These are phyloP conservation scores for Rubia occidens DNA, from an alignment of 305 asterid genomes.

Conservation along the genomic window DNA sequence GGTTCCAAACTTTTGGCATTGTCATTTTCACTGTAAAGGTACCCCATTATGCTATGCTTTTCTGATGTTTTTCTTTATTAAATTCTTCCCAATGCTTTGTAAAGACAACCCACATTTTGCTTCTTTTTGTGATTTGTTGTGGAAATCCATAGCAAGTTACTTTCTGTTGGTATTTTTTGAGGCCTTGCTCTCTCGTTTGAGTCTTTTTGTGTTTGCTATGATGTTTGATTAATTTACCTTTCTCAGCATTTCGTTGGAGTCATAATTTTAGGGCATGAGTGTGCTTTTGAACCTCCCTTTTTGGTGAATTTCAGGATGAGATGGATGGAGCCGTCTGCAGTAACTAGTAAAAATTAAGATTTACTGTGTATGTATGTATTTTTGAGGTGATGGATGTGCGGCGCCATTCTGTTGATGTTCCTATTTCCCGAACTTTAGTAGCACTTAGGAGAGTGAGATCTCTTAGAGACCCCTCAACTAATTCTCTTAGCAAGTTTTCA, in stretches of 20 bases:
- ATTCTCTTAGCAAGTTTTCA: constrained; percentile 53
- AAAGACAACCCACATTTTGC: constrained; percentile 13
- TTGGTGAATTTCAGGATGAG: constrained; percentile 37
- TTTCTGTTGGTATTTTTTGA: constrained; percentile 8
- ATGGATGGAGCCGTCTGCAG: constrained; percentile 18
- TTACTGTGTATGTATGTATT: constrained; percentile 2
- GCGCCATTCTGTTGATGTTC: constrained; percentile 76
- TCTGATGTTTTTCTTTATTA: constrained; percentile 9
- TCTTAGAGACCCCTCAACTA: constrained; percentile 80
- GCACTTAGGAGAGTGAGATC: constrained; percentile 86
- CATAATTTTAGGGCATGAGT: constrained; percentile 7
- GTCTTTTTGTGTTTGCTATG: constrained; percentile 4
- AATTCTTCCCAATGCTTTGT: constrained; percentile 18
- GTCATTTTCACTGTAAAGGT: constrained; percentile 28
- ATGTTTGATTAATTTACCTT: neutral
- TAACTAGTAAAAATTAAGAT: constrained; percentile 16
- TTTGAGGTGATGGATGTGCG: constrained; percentile 58
- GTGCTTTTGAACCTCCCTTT: constrained; percentile 20
- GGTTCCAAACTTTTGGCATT: constrained; percentile 27
- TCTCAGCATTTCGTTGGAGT: constrained; percentile 4
- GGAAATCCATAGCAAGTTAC: neutral
- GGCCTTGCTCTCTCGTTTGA: constrained; percentile 3
- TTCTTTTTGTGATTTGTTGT: neutral
- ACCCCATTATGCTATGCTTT: constrained; percentile 25
- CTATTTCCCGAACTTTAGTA: constrained; percentile 54